Evolutionary conservation across 805 yeast species (phyloP), one percentile per base, ranked within the genome.

Genomic region (Jamesozyma piceae): DNA sequence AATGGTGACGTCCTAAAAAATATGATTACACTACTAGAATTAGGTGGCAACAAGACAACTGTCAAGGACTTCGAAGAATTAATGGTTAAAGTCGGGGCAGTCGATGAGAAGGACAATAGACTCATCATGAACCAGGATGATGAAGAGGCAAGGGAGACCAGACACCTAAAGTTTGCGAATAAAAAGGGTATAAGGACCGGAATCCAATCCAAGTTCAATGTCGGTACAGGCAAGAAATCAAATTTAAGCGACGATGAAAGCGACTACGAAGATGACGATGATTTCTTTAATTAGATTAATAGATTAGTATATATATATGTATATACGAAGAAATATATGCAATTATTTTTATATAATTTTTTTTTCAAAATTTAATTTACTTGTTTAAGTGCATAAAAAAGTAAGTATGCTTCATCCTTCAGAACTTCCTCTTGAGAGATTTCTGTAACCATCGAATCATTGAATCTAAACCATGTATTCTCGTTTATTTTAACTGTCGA

Each of bases 401-500:
- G 63, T 49, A 90, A 66, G 60, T 92, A 92, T 35, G 97, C 97
- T 48, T 76, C 82, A 26, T 86, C 69, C 35, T 71, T 67, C 43
- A 77, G 65, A 13, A 89, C 95, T 43, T 80, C 80, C 38, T 77
- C 75, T 41, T 72, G 77, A 8, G 78, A 61, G 10, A 87, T 73
- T 43, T 76, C 60, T 2, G 88, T 75, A 13, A 92, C 82, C 53
- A 80, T 77, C 15, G 92, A 78, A 65, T 92, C 99, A 57, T 92
- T 96, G 59, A 88, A 89, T 58, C 77, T 80, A 58, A 82, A 82
- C 99, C 99, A 92, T 53, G 74, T 71, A 2, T 87, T 83, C 34
- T 75, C 73, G n/a, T 75, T 67, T 42, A 71, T 75, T 57, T 89
- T 90, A 47, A 85, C 74, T 53, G 80, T 72, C 15, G 92, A 81